phyloP scores from a whole-genome alignment of 2,329 filamentous ascomycete genomes.

The Aphanocladium album region DNA sequence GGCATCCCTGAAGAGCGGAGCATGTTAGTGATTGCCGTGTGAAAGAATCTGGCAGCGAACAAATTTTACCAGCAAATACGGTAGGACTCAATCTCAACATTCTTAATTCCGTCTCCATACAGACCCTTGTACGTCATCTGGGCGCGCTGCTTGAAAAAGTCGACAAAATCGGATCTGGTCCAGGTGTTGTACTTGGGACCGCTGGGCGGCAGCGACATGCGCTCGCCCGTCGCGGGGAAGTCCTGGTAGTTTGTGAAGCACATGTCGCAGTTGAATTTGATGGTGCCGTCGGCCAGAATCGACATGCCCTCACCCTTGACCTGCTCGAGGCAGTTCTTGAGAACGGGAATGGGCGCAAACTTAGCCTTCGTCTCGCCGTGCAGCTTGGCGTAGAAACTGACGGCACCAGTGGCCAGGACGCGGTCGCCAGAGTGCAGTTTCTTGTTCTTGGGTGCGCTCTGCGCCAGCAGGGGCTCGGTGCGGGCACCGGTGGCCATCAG shows the following conservation, averaged over 20 bases:
- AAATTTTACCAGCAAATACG: constrained; percentile 41
- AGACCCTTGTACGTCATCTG: constrained; percentile 34
- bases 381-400: constrained; percentile 37
- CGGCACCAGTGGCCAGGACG: constrained; percentile 51
- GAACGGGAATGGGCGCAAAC: constrained; percentile 48
- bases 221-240: constrained; percentile 41
- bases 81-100: constrained; percentile 36
- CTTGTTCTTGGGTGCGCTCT: constrained; percentile 42
- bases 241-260: constrained; percentile 51
- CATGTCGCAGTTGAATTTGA: constrained; percentile 59
- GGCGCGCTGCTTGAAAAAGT: constrained; percentile 40
- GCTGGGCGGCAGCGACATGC: constrained; percentile 47
- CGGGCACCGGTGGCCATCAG: constrained; percentile 53
- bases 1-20: constrained; percentile 51
- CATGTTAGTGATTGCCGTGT: background rate
- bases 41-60: background rate
- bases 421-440: constrained; percentile 48
- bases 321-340: constrained; percentile 39
- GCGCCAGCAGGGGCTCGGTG: constrained; percentile 49
- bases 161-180: constrained; percentile 34
- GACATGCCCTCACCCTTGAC: constrained; percentile 42
- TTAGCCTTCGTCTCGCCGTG: constrained; percentile 40
- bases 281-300: constrained; percentile 40
- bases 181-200: constrained; percentile 37
- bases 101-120: constrained; percentile 36